Evolutionary conservation across 306 rosid genomes (phyloP).

Genomic region (Rosa rugosa): DNA sequence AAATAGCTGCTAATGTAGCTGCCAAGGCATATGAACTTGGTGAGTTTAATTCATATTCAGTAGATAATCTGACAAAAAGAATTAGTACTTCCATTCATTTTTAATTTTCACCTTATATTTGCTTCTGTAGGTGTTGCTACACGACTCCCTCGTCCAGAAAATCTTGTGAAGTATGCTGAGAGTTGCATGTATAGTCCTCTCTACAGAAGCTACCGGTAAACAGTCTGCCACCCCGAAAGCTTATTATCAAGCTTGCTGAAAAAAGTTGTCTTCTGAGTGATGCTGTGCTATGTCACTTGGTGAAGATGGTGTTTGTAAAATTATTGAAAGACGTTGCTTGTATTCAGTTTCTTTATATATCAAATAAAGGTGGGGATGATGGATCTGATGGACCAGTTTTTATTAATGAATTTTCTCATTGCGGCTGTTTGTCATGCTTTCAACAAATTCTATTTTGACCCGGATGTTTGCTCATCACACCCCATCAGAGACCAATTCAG

Average conservation of each 20-base stretch:
- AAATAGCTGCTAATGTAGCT: slow-evolving; percentile 83
- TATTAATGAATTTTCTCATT: neutral
- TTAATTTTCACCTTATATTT: slow-evolving; percentile 9
- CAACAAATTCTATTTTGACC: neutral
- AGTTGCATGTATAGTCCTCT: slow-evolving; percentile 86
- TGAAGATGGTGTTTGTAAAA: neutral
- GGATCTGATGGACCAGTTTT: neutral
- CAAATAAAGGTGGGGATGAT: neutral
- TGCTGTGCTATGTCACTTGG: neutral
- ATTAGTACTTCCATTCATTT: neutral
- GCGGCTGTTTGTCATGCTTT: neutral
- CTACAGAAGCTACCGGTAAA: slow-evolving; percentile 68
- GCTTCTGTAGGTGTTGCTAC: slow-evolving; percentile 68
- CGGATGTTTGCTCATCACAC: neutral
- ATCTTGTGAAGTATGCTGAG: slow-evolving; percentile 81
- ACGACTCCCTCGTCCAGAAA: slow-evolving; percentile 76
- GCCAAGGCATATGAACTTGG: slow-evolving; percentile 91
- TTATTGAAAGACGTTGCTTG: neutral
- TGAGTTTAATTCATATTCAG: slow-evolving; percentile 25
- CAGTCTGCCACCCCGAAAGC: neutral
- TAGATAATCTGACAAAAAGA: neutral
- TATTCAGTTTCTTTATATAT: neutral
- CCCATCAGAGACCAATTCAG: neutral
- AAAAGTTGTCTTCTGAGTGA: neutral
- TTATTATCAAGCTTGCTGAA: neutral